A percentile compares a stretch with the other conserved stretches of the same genome.
These are phyloP conservation scores for Trametes polyzona DNA, from an alignment of 1,284 basidiomycete species.

Conservation along the genomic window DNA sequence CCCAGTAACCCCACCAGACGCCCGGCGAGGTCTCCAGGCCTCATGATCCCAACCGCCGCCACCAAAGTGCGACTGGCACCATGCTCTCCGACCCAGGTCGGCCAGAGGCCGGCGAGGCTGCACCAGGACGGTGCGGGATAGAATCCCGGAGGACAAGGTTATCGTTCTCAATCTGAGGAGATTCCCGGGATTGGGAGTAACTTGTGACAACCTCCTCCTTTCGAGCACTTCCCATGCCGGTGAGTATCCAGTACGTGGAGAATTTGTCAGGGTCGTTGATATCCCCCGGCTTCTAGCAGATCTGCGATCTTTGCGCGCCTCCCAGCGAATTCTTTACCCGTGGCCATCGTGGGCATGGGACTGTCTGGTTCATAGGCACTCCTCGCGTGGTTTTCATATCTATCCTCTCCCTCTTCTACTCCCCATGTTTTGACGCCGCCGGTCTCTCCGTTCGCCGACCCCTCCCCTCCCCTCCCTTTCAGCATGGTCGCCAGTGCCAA, in stretches of 20 bases:
- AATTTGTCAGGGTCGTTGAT: conserved; percentile 36
- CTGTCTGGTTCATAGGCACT: conserved; percentile 33
- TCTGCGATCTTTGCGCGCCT: conserved; percentile 38
- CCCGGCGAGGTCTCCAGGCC: background rate
- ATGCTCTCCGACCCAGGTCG: background rate
- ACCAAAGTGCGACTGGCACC: conserved; percentile 10
- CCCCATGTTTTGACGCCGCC: conserved; percentile 38
- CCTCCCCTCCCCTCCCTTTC: conserved; percentile 23
- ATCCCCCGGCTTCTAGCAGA: conserved; percentile 36
- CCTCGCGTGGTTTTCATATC: conserved; percentile 42
- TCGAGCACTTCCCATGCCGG: conserved; percentile 25
- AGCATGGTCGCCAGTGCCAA: conserved; percentile 58
- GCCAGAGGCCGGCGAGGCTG: background rate
- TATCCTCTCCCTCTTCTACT: conserved; percentile 38
- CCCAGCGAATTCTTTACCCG: conserved; percentile 32
- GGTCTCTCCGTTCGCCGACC: conserved; percentile 31
- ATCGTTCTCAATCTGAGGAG: conserved; percentile 21
- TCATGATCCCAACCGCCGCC: conserved; percentile 12
- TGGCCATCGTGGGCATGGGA: conserved; percentile 39
- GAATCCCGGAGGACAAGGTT: conserved; percentile 12
- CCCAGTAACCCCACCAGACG: conserved; percentile 5
- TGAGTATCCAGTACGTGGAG: conserved; percentile 23
- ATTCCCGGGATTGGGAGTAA: conserved; percentile 14
- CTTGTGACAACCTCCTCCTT: conserved; percentile 15
- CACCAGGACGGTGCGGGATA: background rate